Evolutionary conservation across 2,329 filamentous ascomycete genomes (phyloP).

Genomic region (Scleromitrula shiraiana): DNA sequence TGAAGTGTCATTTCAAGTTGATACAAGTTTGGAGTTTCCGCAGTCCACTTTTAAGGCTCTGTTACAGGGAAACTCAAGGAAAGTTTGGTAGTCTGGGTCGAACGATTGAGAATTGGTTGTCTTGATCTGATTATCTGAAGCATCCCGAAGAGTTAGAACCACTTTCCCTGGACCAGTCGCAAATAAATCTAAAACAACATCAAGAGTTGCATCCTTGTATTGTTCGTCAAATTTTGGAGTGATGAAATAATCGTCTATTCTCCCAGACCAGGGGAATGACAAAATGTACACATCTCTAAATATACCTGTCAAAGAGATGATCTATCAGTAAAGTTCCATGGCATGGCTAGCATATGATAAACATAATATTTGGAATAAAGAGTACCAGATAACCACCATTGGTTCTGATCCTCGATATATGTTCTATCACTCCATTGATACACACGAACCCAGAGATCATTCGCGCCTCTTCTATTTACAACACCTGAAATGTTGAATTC

Average conservation of each 20-base stretch:
- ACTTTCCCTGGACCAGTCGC: conserved; percentile 1
- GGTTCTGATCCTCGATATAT: conserved; percentile 61
- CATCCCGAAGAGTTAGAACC: conserved; percentile 10
- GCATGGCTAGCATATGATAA: neutral
- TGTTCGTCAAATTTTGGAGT: conserved; percentile 43
- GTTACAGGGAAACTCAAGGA: conserved; percentile 29
- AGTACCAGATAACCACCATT: conserved; percentile 57
- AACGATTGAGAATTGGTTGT: neutral
- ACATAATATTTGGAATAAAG: neutral
- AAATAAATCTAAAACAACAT: conserved; percentile 6
- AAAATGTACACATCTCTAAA: conserved; percentile 60
- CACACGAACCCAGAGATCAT: conserved; percentile 54
- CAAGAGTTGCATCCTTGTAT: conserved; percentile 39
- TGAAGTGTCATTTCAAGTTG: conserved; percentile 38
- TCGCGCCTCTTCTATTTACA: conserved; percentile 39
- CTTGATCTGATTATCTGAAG: conserved; percentile 1
- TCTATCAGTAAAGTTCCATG: neutral
- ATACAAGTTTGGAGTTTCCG: conserved; percentile 58
- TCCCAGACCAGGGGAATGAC: conserved; percentile 41
- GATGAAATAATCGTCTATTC: conserved; percentile 53
- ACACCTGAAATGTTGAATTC: conserved; percentile 59
- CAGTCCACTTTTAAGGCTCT: conserved; percentile 59
- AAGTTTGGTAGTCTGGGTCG: neutral
- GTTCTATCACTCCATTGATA: conserved; percentile 64
- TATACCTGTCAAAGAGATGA: conserved; percentile 36